These are phyloP conservation scores for Aegilops umbellulata DNA, from an alignment of 176 grass and related monocot genomes.

Conservation along the genomic window DNA sequence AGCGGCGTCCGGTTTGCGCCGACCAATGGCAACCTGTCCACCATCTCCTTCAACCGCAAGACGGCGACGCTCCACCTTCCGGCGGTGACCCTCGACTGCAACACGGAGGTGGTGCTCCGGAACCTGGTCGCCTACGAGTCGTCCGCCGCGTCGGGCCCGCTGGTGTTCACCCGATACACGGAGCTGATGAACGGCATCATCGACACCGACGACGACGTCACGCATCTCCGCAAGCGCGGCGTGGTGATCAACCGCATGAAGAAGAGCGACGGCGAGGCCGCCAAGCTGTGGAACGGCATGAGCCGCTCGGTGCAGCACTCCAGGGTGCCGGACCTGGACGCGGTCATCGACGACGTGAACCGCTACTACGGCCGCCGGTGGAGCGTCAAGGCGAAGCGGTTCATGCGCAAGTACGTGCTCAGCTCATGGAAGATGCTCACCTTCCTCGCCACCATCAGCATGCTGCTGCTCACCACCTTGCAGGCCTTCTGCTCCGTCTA, in stretches of 20 bases:
- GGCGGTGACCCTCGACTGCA: slow-evolving; percentile 52
- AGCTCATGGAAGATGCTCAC: slow-evolving; percentile 85
- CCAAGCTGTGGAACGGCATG: slow-evolving; percentile 78
- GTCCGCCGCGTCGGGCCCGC: slow-evolving; percentile 46
- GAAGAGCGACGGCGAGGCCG: slow-evolving; percentile 71
- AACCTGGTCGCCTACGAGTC: slow-evolving; percentile 88
- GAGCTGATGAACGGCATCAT: slow-evolving; percentile 94
- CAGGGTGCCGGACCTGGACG: slow-evolving; percentile 57
- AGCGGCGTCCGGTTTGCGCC: slow-evolving; percentile 51
- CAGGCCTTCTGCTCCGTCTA: slow-evolving; percentile 90
- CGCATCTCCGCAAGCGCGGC: slow-evolving; percentile 42
- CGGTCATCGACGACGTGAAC: slow-evolving; percentile 61
- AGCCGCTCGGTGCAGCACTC: slow-evolving; percentile 59
- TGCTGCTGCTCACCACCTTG: slow-evolving; percentile 74
- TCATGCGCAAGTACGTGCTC: slow-evolving; percentile 78
- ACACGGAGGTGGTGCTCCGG: slow-evolving; percentile 62
- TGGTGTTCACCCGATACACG: slow-evolving; percentile 69
- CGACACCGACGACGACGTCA: slow-evolving; percentile 70
- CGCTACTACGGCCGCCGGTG: slow-evolving; percentile 57
- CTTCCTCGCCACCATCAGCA: slow-evolving; percentile 61
- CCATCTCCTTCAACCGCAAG: slow-evolving; percentile 51
- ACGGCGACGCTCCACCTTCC: slow-evolving; percentile 62
- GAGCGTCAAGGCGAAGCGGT: slow-evolving; percentile 73
- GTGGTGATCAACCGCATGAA: slow-evolving; percentile 65
- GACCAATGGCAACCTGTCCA: slow-evolving; percentile 52